Base-by-base conservation (phyloP, 345 rosid genomes). In the Eucalyptus curtisii region DNA sequence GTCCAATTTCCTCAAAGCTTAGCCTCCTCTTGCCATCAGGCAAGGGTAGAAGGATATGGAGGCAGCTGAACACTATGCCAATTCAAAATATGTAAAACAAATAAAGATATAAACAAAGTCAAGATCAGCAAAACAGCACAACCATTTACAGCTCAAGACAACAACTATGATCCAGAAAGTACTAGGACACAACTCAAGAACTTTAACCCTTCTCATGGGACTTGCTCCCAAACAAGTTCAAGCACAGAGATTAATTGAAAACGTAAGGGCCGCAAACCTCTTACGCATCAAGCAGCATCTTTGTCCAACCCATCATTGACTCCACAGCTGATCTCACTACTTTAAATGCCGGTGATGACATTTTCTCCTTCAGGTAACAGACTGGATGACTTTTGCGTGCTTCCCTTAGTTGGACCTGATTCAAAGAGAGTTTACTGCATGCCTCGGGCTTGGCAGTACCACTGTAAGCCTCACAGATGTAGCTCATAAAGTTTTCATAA, bases 381-480 rank as follows among this genome's bases (percentile, higher is more conserved):
- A 93, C 95, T 89, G 89, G 92, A 90, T 52, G 88, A 24, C 44
- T 86, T 87, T 89, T 59, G 45, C 88, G 90, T 53, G 90, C 33
- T 37, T 85, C 91, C 50, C 48, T 87, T 57, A 71, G 61, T 81
- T n/a, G 87, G 88, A 85, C 88, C 86, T 80, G 44, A 40, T 88
- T 86, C 71, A 6, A 30, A 15, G 93, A 84, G 88, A 91, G 68
- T 48, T 92, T 91, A 86, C 94, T 89, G 91, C 98, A 97, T 84
- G 96, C 96, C 61, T 91, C 85, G 3, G 93, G 96, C 13, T 87
- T 64, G 57, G 90, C 52, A 71, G 90, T 91, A 79, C 97, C 96
- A 52, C 92, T 91, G 88, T 96, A 96, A 57, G 96, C 98, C 90
- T 93, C 91, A 91, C 99, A 97, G 90, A 97, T 92, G 93, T 95